Base-by-base conservation (phyloP, 2,329 filamentous ascomycete species). In the Nemania diffusa region DNA sequence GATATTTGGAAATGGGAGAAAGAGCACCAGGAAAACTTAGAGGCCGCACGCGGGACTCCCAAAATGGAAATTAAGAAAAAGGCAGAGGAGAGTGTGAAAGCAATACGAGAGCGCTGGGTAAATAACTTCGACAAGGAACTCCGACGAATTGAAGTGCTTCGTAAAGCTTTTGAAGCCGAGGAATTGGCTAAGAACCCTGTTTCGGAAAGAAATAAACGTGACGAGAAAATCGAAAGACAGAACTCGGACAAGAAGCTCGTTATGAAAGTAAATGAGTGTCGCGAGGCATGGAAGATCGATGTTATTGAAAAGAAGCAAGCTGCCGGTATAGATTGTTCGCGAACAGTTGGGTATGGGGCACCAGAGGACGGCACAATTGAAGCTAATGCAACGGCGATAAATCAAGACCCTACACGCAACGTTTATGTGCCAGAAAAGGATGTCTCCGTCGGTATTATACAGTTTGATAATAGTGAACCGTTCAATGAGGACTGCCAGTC, bases 61-160 rank as follows among this genome's bases (percentile, higher is more conserved):
- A 20, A 29, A 29, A 27, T 1, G 5, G 37, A 44, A 29, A 44
- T 42, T 8, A 6, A 44, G 11, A 15, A 1, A 37, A 26, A 40
- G 32, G 34, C 32, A n/a, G 2, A 26, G 32, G 34, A 15, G 20
- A 56, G 20, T 8, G 34, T n/a, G 26, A 15, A 56, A 8, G 32
- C 52, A 32, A 56, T 56, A 56, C 52, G 34, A 7, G 15, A 56
- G 34, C 52, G 52, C 53, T 44, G 56, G 56, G 15, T 2, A 7
- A 34, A 24, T 17, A 34, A 6, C 17, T 24, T 58, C 27, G 4
- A 48, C 8, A 58, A 50, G 26, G 56, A 58, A 22, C 7, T 48
- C 17, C 17, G 27, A 3, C 56, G 56, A 24, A 48, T 58, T 17
- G 27, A 34, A 17, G 3, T 50, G 3, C 42, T 58, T 48, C 56